Conservation (phyloP, 169 alveolate genomes). For the Plasmodium reichenowi region DNA sequence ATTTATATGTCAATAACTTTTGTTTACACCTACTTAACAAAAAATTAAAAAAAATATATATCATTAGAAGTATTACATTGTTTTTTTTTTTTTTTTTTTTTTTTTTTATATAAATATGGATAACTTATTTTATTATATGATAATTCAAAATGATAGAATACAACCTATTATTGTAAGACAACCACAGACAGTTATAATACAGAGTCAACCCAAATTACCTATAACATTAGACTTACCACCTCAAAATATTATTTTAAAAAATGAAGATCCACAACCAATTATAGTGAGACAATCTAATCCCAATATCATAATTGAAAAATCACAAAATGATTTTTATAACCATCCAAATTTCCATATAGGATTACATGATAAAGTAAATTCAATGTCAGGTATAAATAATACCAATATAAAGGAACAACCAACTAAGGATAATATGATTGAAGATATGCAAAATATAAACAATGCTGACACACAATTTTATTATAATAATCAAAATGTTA, state of each 20-base stretch:
- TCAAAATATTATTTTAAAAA: conserved; percentile 74
- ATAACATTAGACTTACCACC: conserved; percentile 73
- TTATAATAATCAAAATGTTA: conserved; percentile 29
- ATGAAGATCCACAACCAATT: conserved; percentile 73
- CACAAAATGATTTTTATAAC: conserved; percentile 41
- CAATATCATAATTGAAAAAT: conserved; percentile 45
- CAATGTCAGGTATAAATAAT: conserved; percentile 6
- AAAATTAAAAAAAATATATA: too few relatives aligned
- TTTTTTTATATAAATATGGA: conserved; percentile 26
- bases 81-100: neutral
- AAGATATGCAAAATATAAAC: conserved; percentile 7
- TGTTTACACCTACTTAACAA: too few relatives aligned
- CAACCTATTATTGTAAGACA: conserved; percentile 75
- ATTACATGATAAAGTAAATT: conserved; percentile 13
- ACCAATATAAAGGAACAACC: conserved; percentile 8
- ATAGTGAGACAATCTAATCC: conserved; percentile 76
- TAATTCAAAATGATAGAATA: conserved; percentile 36
- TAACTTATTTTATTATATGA: conserved; percentile 33
- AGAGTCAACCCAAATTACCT: conserved; percentile 47
- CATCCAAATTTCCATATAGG: conserved; percentile 23
- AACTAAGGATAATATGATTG: conserved; percentile 24
- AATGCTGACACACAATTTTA: conserved; percentile 16
- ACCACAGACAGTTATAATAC: conserved; percentile 55
- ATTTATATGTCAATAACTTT: too few relatives aligned
- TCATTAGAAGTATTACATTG: neutral